Conservation (phyloP, 768 basidiomycete genomes). For the Calocera viscosa region DNA sequence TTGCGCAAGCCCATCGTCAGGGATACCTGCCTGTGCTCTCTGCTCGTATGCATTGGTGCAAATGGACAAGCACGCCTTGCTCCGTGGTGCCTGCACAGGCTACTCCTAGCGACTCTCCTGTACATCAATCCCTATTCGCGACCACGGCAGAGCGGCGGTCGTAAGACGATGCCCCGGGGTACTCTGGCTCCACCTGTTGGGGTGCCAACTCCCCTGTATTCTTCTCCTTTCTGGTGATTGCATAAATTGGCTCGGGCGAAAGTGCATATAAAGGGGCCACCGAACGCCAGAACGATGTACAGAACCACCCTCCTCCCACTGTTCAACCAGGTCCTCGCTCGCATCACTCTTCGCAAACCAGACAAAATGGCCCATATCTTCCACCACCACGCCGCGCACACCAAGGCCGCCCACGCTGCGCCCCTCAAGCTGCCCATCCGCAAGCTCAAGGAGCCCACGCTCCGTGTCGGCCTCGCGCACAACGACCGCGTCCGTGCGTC, state of each 20-base stretch:
- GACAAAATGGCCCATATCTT: background rate
- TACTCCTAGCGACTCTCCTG: background rate
- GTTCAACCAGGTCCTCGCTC: background rate
- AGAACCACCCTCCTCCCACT: background rate
- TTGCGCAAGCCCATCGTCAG: no score
- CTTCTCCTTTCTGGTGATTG: background rate
- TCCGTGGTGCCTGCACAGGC: no score
- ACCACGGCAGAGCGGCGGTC: background rate
- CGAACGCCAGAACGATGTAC: background rate
- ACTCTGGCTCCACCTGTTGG: background rate
- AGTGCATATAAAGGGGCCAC: background rate
- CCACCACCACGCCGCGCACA: background rate
- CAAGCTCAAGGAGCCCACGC: background rate
- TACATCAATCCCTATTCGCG: background rate
- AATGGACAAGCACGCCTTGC: no score
- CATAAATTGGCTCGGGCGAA: background rate
- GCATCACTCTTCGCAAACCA: background rate
- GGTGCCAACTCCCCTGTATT: background rate
- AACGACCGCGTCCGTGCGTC: slow-evolving; percentile 4
- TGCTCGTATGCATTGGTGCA: no score
- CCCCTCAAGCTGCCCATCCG: slow-evolving; percentile 9
- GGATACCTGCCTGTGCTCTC: no score
- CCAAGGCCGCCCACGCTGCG: background rate
- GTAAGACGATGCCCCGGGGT: background rate
- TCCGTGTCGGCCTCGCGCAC: background rate